Base-by-base conservation (phyloP, 1,284 basidiomycete species). In the Coriolopsis trogii region DNA sequence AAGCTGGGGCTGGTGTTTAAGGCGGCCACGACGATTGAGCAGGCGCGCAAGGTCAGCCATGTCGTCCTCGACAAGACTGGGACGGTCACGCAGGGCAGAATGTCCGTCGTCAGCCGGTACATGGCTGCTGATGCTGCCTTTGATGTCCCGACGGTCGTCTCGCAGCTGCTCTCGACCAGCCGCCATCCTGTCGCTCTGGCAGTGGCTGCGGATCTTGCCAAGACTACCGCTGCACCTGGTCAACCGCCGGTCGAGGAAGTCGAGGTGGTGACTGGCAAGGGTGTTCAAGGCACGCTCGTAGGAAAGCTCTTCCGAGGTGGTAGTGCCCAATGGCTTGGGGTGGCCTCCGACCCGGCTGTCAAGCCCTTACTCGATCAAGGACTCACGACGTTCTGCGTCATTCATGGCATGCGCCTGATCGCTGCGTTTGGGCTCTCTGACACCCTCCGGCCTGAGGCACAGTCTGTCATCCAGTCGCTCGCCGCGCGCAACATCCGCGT, bases 371-470 rank as follows among this genome's bases (percentile, higher is more conserved):
- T 66, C 40, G 44, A 36, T n/a, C 55, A 63, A 15, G 68, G 71
- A 6, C 63, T 69, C 43, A 71, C 70, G 12, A 62, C 67, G 15
- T 75, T 76, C 63, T 69, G 71, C 30, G 70, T 74, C 44, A 68
- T 67, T 12, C 56, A 65, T 40, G 59, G 61, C 37, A 56, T 47
- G 26, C 49, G 66, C 16, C 63, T 76, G 7, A 50, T 73, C 21
- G 75, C 73, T 0, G 63, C 71, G 9, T 78, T 80, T 53, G 77
- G 76, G 3, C 72, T 83, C 23, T 67, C 76, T 13, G 82, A 84
- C 62, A 69, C 70, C 1, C 70, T 79, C 21, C 73, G 82, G 4
- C 69, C 74, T 0, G 77, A 78, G 52, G 70, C 82, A 0, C 42
- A 49, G 1, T 60, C 63, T 7, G 70, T 80, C 9, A 65, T 85